phyloP scores from a whole-genome alignment of 257 asterid genomes.

The Leonotis leonurus region DNA sequence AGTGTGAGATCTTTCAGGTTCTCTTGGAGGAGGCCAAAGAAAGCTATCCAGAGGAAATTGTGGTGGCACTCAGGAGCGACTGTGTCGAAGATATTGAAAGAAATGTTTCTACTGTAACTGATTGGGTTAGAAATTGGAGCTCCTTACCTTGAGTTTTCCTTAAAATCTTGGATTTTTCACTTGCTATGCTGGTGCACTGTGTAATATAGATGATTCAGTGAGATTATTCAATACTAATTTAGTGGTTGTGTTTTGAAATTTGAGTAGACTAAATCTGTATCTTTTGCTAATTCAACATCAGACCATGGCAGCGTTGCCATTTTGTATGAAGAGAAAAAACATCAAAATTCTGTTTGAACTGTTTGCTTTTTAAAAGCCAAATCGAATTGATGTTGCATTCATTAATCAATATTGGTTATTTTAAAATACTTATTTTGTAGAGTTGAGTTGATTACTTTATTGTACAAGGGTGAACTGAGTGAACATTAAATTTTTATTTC shows the following conservation, averaged over 20 bases:
- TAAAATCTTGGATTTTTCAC: background rate
- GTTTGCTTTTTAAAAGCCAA: background rate
- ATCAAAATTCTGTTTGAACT: no score
- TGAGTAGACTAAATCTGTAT: background rate
- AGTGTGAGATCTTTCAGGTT: constrained; percentile 88
- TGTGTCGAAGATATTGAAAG: constrained; percentile 46
- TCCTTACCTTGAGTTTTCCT: constrained; percentile 19
- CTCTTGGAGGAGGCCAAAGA: constrained; percentile 84
- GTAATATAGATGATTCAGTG: background rate
- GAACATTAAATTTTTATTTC: background rate
- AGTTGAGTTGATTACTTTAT: no score
- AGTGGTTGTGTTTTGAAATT: background rate
- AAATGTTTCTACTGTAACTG: constrained; percentile 43
- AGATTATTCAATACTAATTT: background rate
- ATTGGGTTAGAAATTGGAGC: constrained; percentile 68
- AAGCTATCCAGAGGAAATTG: constrained; percentile 68
- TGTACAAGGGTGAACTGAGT: background rate
- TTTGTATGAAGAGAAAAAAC: background rate
- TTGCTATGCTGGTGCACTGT: background rate
- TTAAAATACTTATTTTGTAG: no score
- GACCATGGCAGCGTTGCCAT: background rate
- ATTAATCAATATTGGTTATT: no score
- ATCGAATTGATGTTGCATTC: no score
- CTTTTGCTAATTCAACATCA: background rate
- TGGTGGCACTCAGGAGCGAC: constrained; percentile 61